A percentile compares a stretch with the other conserved stretches of the same genome.
Evolutionary conservation across 139 green algal genomes (phyloP).

Genomic region (Marvania coccoides): DNA sequence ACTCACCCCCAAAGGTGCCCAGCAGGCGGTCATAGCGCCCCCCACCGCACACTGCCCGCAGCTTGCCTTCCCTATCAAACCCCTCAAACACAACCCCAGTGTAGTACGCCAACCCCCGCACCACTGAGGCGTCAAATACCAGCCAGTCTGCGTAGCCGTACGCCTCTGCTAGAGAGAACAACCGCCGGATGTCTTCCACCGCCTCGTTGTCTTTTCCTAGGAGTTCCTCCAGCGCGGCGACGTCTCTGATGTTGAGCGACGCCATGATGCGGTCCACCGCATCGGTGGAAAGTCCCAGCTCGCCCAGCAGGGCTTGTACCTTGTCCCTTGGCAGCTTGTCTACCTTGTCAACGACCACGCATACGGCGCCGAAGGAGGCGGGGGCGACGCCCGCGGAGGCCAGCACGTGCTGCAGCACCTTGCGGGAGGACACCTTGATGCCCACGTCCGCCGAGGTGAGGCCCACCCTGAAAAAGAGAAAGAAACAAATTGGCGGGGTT

Average conservation of each 20-base stretch:
- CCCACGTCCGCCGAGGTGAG: slow-evolving; percentile 74
- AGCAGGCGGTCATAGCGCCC: slow-evolving; percentile 93
- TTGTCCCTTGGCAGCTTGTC: slow-evolving; percentile 73
- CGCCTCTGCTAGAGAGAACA: slow-evolving; percentile 79
- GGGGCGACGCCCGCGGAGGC: slow-evolving; percentile 46
- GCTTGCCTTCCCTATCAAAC: slow-evolving; percentile 79
- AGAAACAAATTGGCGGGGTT: background rate
- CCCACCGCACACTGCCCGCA: slow-evolving; percentile 94
- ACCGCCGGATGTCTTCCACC: slow-evolving; percentile 65
- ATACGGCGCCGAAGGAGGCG: slow-evolving; percentile 69
- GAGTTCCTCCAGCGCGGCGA: slow-evolving; percentile 53
- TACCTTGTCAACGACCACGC: slow-evolving; percentile 94
- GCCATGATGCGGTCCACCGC: slow-evolving; percentile 60
- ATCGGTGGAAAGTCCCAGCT: slow-evolving; percentile 39
- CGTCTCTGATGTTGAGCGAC: slow-evolving; percentile 39
- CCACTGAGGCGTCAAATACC: slow-evolving; percentile 85
- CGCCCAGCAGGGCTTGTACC: slow-evolving; percentile 55
- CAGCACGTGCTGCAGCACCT: slow-evolving; percentile 71
- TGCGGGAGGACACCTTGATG: slow-evolving; percentile 87
- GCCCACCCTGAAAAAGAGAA: no score
- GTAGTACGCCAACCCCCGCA: slow-evolving; percentile 97
- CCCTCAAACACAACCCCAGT: slow-evolving; percentile 91
- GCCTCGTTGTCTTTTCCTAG: slow-evolving; percentile 39
- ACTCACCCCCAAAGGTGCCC: slow-evolving; percentile 76
- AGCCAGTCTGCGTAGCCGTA: slow-evolving; percentile 90